A percentile compares a stretch with the other conserved stretches of the same genome.
phyloP scores from a whole-genome alignment of 805 yeast genomes.

The Yarrowia sp. region DNA sequence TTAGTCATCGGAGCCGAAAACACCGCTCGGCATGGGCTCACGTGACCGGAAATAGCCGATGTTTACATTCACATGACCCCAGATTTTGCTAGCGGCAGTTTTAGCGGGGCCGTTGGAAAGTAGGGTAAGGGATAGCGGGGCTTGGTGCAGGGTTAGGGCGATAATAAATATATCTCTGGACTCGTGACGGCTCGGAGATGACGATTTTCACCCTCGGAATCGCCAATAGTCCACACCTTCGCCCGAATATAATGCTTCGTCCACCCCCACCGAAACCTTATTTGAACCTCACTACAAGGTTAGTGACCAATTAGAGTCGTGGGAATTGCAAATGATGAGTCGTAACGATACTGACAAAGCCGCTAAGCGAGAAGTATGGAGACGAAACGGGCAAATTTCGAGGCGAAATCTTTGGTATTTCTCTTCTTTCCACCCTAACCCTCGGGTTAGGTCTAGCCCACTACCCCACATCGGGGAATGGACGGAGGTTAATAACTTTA shows the following conservation, averaged over 20 bases:
- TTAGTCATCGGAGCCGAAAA: no score
- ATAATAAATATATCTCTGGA: background rate
- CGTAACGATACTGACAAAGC: background rate
- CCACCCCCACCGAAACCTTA: slow-evolving; percentile 3
- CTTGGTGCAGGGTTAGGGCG: background rate
- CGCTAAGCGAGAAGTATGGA: background rate
- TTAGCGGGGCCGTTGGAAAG: slow-evolving; percentile 1
- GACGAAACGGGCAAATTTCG: no score
- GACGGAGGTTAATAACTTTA: slow-evolving; percentile 20
- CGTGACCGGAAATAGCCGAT: no score
- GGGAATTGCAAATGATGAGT: background rate
- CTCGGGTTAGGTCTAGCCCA: slow-evolving; percentile 8
- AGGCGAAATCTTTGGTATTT: no score
- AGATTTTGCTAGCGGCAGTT: background rate
- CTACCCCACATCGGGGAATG: slow-evolving; percentile 24
- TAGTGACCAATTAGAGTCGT: slow-evolving; percentile 4
- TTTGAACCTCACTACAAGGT: background rate
- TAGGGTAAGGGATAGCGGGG: no score
- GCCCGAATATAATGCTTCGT: background rate
- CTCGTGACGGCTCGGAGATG: no score
- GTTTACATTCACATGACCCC: slow-evolving; percentile 15
- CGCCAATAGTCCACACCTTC: background rate
- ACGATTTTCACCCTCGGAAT: background rate
- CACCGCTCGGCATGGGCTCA: no score
- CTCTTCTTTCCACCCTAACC: background rate